Evolutionary conservation across 768 basidiomycete species (phyloP), one percentile per base, ranked within the genome.

Genomic region (Lactarius sp.): DNA sequence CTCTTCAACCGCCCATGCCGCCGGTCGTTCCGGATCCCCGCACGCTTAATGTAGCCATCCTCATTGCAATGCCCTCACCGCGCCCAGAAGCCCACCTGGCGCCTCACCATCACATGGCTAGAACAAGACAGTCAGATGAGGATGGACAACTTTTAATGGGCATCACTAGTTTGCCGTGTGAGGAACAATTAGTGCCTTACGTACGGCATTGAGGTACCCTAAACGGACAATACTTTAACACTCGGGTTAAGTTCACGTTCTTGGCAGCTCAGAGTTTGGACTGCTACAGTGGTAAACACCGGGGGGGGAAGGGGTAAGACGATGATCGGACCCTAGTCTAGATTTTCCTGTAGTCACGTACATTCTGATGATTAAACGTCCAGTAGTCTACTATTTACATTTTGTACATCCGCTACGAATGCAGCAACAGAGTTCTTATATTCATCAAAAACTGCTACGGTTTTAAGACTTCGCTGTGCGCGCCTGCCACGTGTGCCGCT

Each of bases 401-500:
- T 18, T 6, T 44, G 16, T 3, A 44, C 42, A 16, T 16, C 18
- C 12, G n/a, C 4, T 44, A 44, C 42, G 42, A 44, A 44, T 4
- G 18, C 42, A 18, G 42, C 18, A 44, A 44, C 18, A 16, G 6
- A 16, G 16, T 44, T 44, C 42, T 18, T 18, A 18, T 44, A 16
- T 44, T 16, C 27, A 42, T 16, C 42, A 44, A 18, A 18, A 18
- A 44, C 18, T 44, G 3, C 42, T 44, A 44, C 42, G 18, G 7
- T 41, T 12, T 14, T 44, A 6, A 16, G 42, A 1, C 42, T 2
- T 64, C 34, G 7, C 59, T 49, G n/a, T 54, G 50, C 12, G 44
- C 7, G 2, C 34, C 65, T 16, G 66, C 36, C 13, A 60, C 70
- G 44, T 51, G 22, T 3, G 73, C 73, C 0, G 61, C 86, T 22